Conservation (phyloP, 805 yeast genomes). For the Yueomyces sinensis region DNA sequence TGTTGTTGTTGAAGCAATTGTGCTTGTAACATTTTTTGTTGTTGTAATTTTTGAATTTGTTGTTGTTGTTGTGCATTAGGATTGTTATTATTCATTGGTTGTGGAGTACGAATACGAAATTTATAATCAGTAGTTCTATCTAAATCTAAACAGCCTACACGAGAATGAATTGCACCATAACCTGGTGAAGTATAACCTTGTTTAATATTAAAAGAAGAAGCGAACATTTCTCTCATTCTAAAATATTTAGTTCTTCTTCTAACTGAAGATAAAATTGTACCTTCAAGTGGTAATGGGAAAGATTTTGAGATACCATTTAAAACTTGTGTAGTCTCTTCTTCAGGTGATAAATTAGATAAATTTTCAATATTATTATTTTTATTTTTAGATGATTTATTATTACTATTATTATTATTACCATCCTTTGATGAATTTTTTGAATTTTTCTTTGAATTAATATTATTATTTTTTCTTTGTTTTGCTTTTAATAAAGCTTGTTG, state of each 20-base stretch:
- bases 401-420: background rate
- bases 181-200: slow-evolving; percentile 41
- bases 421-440: slow-evolving; percentile 1
- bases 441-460: slow-evolving; percentile 1
- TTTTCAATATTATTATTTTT: background rate
- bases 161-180: slow-evolving; percentile 38
- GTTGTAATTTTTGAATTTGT: slow-evolving; percentile 8
- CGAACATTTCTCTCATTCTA: slow-evolving; percentile 89
- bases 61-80: slow-evolving; percentile 10
- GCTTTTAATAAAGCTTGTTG: slow-evolving; percentile 23
- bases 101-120: slow-evolving; percentile 38
- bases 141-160: slow-evolving; percentile 63
- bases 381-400: no score
- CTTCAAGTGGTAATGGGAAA: slow-evolving; percentile 72
- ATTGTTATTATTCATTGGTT: slow-evolving; percentile 18
- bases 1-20: slow-evolving; percentile 18
- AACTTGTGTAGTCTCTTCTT: slow-evolving; percentile 86
- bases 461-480: slow-evolving; percentile 20
- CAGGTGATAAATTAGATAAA: slow-evolving; percentile 63
- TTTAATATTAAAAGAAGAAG: slow-evolving; percentile 42
- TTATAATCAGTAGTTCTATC: slow-evolving; percentile 58
- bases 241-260: slow-evolving; percentile 60
- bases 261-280: slow-evolving; percentile 57
- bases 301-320: slow-evolving; percentile 77
- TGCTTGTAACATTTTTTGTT: slow-evolving; percentile 17